Conservation (phyloP, 1,284 basidiomycete genomes). For the Sutorius eximius region DNA sequence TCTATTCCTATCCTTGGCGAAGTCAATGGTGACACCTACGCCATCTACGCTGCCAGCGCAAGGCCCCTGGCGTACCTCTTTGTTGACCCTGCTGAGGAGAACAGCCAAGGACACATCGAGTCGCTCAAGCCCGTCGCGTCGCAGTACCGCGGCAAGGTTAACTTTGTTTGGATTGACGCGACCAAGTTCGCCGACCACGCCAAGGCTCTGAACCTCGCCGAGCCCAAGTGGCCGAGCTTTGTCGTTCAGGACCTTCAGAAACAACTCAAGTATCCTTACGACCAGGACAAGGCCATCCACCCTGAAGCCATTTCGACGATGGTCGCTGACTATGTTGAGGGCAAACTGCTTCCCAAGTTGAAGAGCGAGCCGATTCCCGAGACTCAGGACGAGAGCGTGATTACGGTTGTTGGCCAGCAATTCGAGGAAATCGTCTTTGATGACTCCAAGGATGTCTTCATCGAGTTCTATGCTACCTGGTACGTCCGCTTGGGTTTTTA, state of each 20-base stretch:
- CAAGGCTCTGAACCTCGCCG: conserved; percentile 86
- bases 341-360: conserved; percentile 79
- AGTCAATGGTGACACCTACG: conserved; percentile 94
- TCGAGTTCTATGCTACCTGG: conserved; percentile 98
- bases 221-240: conserved; percentile 89
- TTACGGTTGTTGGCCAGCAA: conserved; percentile 84
- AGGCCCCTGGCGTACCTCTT: conserved; percentile 97
- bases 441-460: conserved; percentile 91
- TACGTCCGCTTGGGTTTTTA: conserved; percentile 39
- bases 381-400: conserved; percentile 81
- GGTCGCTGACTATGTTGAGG: conserved; percentile 67
- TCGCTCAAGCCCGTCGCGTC: conserved; percentile 76
- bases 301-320: conserved; percentile 58
- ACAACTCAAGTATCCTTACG: conserved; percentile 89
- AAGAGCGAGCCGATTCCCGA: conserved; percentile 91
- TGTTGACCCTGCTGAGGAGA: conserved; percentile 76
- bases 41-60: conserved; percentile 75
- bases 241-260: conserved; percentile 86
- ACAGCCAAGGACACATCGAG: conserved; percentile 68
- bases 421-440: conserved; percentile 88
- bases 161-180: conserved; percentile 99
- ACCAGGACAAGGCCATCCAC: conserved; percentile 65
- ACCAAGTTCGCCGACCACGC: conserved; percentile 95
- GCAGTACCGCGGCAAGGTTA: conserved; percentile 83
- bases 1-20: conserved; percentile 90